Evolutionary conservation across 1,139 yeast genomes (phyloP), one percentile per base, ranked within the genome.

Genomic region (Ogataea hybrid): DNA sequence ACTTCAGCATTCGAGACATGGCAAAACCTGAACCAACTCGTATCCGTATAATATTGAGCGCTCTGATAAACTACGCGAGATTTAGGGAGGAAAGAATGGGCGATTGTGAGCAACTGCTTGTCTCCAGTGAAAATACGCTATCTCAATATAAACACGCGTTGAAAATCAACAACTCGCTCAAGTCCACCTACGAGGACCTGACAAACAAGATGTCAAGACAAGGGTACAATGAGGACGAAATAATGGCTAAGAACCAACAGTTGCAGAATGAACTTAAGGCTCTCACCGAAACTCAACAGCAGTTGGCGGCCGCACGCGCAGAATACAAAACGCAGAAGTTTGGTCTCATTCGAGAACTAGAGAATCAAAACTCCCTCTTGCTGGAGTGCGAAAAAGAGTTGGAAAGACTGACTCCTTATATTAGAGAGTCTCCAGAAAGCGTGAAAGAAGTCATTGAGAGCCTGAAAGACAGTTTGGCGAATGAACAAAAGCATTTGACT

Each of bases 1-100:
- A 89, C 61, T 84, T 88, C 56, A 75, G 81, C 33, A 68, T 88
- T 41, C 71, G 77, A 66, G 97, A 89, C 63, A 67, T 77, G 29
- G 67, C 71, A 38, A 77, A 72, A 48, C 97, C 97, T 0, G 96
- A 88, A 18, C 71, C 86, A 0, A 64, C 62, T 36, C 68, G 95
- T 44, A 70, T 79, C 3, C 67, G 80, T 50, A 69, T 94, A 37
- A 71, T 86, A 15, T 63, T 89, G 22, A 86, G 96, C 59, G 95
- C 94, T 1, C 82, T 89, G 39, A 84, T 88, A 14, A 88, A 89
- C 58, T 89, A 78, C 68, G 95, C 95, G 2, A 67, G 94, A 45
- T 88, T 85, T 56, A 71, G 96, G 51, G 95, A 87, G 54, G 86
- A 81, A 50, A 80, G 85, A 43, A 76, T 84, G 59, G 73, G 70